Percentiles rank a stretch among this genome's conserved stretches.
Evolutionary conservation across 129 eudicot genomes (phyloP).

Genomic region (Ambrosia artemisiifolia): DNA sequence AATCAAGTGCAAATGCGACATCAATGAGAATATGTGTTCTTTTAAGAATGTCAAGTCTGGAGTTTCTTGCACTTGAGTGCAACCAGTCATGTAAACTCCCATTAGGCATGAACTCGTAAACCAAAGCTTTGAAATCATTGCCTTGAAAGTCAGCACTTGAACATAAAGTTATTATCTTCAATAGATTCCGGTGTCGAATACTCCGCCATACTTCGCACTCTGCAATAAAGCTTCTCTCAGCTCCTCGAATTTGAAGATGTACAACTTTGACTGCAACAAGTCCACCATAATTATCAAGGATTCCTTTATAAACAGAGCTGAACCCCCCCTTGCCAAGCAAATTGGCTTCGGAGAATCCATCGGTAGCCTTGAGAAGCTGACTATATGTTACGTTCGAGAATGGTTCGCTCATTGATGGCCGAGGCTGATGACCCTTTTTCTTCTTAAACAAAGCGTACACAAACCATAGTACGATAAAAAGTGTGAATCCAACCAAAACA

Average conservation of each 20-base stretch:
- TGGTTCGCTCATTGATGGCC: not conserved
- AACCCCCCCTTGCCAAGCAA: slow-evolving; percentile 32
- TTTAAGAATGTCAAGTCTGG: not conserved
- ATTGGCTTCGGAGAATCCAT: slow-evolving; percentile 32
- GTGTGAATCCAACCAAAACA: not conserved
- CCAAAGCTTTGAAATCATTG: slow-evolving; percentile 25
- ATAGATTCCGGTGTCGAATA: slow-evolving; percentile 36
- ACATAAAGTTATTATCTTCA: slow-evolving; percentile 37
- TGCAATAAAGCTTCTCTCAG: slow-evolving; percentile 17
- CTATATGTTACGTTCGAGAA: slow-evolving; percentile 13
- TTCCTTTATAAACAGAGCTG: slow-evolving; percentile 38
- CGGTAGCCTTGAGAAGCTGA: slow-evolving; percentile 34
- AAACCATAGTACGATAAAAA: not conserved
- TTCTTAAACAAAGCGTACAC: slow-evolving; percentile 11
- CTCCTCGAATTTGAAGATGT: slow-evolving; percentile 15
- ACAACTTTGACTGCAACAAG: slow-evolving; percentile 36
- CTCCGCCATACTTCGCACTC: slow-evolving; percentile 36
- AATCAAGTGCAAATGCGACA: slow-evolving; percentile 27
- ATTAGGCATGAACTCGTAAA: slow-evolving; percentile 35
- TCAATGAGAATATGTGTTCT: slow-evolving; percentile 22
- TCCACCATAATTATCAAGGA: slow-evolving; percentile 15
- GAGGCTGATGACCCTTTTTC: not conserved
- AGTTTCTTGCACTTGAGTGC: not conserved
- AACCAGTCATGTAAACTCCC: slow-evolving; percentile 37
- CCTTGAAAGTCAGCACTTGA: slow-evolving; percentile 32